A percentile compares a stretch with the other conserved stretches of the same genome.
Conservation (phyloP, 768 basidiomycete genomes). For the Dioszegia crocea region DNA sequence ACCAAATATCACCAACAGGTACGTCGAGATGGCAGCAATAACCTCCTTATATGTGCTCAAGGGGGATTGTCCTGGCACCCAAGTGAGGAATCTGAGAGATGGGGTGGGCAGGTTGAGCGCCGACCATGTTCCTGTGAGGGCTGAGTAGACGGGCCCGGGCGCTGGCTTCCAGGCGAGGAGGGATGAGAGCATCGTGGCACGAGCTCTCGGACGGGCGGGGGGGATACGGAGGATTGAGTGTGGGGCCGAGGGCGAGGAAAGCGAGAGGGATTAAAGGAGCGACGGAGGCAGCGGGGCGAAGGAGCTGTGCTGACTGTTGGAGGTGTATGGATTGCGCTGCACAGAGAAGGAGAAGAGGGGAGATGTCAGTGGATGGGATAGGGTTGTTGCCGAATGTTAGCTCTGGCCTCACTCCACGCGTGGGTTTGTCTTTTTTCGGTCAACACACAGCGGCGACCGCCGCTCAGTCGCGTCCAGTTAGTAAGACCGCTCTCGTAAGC, state of each 20-base stretch:
- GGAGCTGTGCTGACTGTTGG: not conserved
- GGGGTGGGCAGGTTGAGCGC: conserved; percentile 33
- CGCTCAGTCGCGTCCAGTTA: no score
- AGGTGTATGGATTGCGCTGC: not conserved
- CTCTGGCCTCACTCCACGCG: not conserved
- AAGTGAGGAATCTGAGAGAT: conserved; percentile 56
- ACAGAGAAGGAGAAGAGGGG: not conserved
- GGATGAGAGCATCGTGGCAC: not conserved
- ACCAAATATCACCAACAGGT: conserved; percentile 84
- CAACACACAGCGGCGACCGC: not conserved
- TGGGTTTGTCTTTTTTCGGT: not conserved
- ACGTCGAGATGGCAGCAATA: conserved; percentile 63
- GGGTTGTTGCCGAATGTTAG: no score
- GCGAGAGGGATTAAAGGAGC: not conserved
- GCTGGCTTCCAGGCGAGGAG: conserved; percentile 25
- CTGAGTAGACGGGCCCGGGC: conserved; percentile 36
- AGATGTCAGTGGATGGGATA: no score
- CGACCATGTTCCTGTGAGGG: conserved; percentile 27
- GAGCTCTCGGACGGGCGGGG: not conserved
- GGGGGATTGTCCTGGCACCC: conserved; percentile 71
- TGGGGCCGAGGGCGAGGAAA: not conserved
- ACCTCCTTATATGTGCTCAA: conserved; percentile 73
- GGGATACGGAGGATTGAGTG: not conserved
- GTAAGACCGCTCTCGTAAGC: not conserved
- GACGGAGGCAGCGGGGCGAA: not conserved